phyloP scores from a whole-genome alignment of 2,329 filamentous ascomycete genomes.

The Hypocrella siamensis region DNA sequence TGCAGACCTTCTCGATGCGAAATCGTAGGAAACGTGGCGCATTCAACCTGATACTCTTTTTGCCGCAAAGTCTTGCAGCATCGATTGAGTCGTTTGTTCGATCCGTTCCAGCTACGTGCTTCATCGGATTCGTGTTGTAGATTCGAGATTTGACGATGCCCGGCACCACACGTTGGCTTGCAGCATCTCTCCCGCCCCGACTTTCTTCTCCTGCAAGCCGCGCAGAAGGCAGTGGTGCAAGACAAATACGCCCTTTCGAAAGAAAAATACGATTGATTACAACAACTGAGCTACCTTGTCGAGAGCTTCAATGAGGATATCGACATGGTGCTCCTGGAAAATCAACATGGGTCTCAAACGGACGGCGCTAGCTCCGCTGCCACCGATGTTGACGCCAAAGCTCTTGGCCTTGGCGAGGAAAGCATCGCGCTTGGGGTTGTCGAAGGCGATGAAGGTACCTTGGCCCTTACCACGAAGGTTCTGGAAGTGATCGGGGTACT shows the following conservation, averaged over 20 bases:
- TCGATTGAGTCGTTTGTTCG: too few relatives aligned
- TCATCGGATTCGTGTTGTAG: too few relatives aligned
- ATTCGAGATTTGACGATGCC: too few relatives aligned
- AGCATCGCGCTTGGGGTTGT: conserved; percentile 64
- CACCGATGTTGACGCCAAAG: conserved; percentile 76
- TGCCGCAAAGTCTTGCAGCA: too few relatives aligned
- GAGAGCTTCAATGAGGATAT: conserved; percentile 63
- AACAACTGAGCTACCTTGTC: conserved; percentile 52
- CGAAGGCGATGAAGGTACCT: conserved; percentile 88
- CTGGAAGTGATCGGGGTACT: conserved; percentile 62
- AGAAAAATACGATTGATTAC: conserved; percentile 4
- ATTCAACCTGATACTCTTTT: too few relatives aligned
- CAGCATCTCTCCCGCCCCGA: too few relatives aligned
- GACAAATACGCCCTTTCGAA: background rate
- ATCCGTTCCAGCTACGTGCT: too few relatives aligned
- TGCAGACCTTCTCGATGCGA: too few relatives aligned
- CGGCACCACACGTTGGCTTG: too few relatives aligned
- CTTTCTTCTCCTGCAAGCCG: too few relatives aligned
- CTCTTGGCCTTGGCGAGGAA: conserved; percentile 67
- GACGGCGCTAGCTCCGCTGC: conserved; percentile 60
- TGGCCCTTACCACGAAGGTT: conserved; percentile 78
- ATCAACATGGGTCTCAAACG: conserved; percentile 78
- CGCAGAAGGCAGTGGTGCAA: background rate
- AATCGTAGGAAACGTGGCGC: too few relatives aligned
- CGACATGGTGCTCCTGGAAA: conserved; percentile 82